Evolutionary conservation across 2,329 filamentous ascomycete species (phyloP).

Genomic region (Fusarium lateritium): DNA sequence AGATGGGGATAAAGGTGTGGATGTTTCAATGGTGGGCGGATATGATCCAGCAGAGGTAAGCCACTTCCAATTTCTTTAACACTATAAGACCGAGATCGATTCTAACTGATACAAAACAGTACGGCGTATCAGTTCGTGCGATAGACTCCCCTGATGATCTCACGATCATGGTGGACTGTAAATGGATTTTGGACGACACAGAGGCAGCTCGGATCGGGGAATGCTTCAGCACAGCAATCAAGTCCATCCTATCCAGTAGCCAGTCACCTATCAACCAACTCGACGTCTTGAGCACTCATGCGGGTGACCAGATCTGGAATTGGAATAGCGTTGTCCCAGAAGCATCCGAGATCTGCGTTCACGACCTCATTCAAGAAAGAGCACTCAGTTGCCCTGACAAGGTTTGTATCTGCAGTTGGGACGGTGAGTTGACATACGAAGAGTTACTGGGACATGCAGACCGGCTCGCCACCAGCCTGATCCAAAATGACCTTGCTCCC

Average conservation of each 20-base stretch:
- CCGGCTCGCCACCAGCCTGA: not conserved
- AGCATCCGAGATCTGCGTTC: not conserved
- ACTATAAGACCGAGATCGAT: no score
- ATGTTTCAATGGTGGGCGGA: constrained; percentile 5
- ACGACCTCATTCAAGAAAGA: not conserved
- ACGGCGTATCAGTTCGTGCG: constrained; percentile 3
- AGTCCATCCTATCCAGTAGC: constrained; percentile 8
- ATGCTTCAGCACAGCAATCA: not conserved
- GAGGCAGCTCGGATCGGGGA: constrained; percentile 7
- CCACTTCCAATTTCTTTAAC: no score
- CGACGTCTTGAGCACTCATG: not conserved
- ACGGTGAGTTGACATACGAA: constrained; percentile 2
- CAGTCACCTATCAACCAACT: not conserved
- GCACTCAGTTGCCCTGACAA: not conserved
- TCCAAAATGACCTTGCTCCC: not conserved
- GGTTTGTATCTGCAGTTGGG: constrained; percentile 1
- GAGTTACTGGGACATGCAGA: not conserved
- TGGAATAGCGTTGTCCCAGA: constrained; percentile 6
- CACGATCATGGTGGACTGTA: not conserved
- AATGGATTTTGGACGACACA: not conserved
- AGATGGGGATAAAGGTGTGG: not conserved
- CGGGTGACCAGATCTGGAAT: not conserved
- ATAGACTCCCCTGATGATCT: not conserved
- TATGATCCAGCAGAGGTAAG: constrained; percentile 10
- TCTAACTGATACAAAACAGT: not conserved